Percentiles rank a stretch among this genome's conserved stretches.
Conservation (phyloP, 1,284 basidiomycete species). For the Mycosarcoma maydis region DNA sequence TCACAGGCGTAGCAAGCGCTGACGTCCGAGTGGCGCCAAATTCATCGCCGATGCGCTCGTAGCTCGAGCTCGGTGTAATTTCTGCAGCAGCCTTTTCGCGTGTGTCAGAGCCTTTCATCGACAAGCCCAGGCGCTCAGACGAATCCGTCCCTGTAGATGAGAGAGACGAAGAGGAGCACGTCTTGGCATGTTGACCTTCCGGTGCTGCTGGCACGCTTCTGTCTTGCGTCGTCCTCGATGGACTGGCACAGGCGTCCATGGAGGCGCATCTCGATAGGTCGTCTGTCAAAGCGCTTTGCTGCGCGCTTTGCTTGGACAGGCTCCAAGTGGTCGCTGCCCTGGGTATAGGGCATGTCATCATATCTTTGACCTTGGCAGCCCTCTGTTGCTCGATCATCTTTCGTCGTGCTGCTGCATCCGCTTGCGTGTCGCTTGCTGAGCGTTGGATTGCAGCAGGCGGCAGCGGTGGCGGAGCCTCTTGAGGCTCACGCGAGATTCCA, state of each 20-base stretch:
- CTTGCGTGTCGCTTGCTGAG: conserved; percentile 21
- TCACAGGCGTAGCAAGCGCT: background rate
- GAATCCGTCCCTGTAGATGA: conserved; percentile 20
- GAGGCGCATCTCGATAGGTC: background rate
- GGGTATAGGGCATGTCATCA: conserved; percentile 27
- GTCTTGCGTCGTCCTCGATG: background rate
- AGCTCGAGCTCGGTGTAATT: conserved; percentile 56
- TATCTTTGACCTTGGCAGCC: conserved; percentile 40
- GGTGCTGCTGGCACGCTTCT: background rate
- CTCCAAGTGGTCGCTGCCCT: conserved; percentile 18
- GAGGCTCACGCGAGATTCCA: background rate
- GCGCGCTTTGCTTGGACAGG: conserved; percentile 5
- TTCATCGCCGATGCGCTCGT: conserved; percentile 30
- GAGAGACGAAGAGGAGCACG: conserved; percentile 35
- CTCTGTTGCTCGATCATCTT: conserved; percentile 52
- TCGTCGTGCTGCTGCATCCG: conserved; percentile 31
- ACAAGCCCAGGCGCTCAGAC: conserved; percentile 11
- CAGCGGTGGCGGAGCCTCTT: conserved; percentile 1
- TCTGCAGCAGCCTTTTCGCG: conserved; percentile 4
- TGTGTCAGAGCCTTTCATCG: background rate
- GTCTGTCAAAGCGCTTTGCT: background rate
- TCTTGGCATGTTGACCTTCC: conserved; percentile 30
- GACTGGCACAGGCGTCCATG: background rate
- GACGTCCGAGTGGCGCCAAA: background rate
- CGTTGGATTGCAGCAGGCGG: conserved; percentile 16